Base-by-base conservation (phyloP, 202 grass and related monocot species). In the Setaria viridis region DNA sequence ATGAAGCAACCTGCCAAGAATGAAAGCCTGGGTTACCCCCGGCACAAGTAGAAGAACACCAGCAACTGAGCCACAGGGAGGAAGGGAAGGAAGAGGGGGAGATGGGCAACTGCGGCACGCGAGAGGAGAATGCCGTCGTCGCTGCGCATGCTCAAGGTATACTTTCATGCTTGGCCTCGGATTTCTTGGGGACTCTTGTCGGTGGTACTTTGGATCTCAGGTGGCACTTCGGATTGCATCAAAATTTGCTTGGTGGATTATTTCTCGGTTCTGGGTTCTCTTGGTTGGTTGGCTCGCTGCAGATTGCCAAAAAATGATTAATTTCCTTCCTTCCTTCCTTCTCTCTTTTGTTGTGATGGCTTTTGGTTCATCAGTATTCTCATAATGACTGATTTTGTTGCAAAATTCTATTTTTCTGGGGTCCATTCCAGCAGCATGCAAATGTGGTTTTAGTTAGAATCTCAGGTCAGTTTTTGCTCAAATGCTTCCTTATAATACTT, bases 121-220 rank as follows among this genome's bases (percentile, higher is more conserved):
- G 97, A 30, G 97, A 97, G 91, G 97, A 99, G 94, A 97, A 99
- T 91, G 97, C 94, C 86, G 97, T 99, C 87, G 97, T 95, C 70
- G 68, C 94, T 29, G 94, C 97, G 80, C 97, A 99, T 60, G 92
- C 94, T 81, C 94, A 99, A 93, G 92, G 97, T 99, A 48, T 73
- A 10, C 19, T 67, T 34, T 17, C 25, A 47, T 42, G 14, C 9
- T 73, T 48, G 13, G 13, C 21, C 47, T 60, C 13, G 15, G 57
- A 29, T 74, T 86, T 32, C 70, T 76, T 33, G 19, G 53, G 70
- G 50, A 11, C 15, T 74, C 65, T 41, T 53, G 74, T 37, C 62
- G 63, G 69, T 72, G 64, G 48, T 84, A 67, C 39, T 37, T 63
- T 59, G 84, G 90, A 84, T 92, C 76, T 84, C 58, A 19, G 37